Percentiles rank a stretch among this genome's conserved stretches.
Conservation (phyloP, 148 eudicot genomes). For the Amaranthus hypochondriacus region DNA sequence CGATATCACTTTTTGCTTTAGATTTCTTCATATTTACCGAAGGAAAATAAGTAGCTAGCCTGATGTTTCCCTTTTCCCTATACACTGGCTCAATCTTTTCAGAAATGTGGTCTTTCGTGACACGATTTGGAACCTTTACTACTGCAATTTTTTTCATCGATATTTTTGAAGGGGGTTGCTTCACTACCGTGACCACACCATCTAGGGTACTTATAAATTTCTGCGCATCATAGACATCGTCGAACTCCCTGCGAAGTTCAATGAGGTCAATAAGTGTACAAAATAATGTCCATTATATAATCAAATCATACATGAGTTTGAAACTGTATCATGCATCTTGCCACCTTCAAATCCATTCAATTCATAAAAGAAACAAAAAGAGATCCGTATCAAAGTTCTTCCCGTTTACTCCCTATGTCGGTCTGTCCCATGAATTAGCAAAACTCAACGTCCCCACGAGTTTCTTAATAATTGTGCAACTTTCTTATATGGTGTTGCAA, state of each 20-base stretch:
- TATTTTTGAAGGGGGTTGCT: constrained; percentile 49
- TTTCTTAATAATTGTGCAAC: too few relatives aligned
- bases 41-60: constrained; percentile 84
- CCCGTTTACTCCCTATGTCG: too few relatives aligned
- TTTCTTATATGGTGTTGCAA: too few relatives aligned
- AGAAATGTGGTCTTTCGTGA: constrained; percentile 65
- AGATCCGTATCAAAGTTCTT: too few relatives aligned
- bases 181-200: constrained; percentile 75
- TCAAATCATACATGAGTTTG: too few relatives aligned
- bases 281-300: too few relatives aligned
- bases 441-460: too few relatives aligned
- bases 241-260: constrained; percentile 60
- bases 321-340: too few relatives aligned
- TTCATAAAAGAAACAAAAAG: too few relatives aligned
- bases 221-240: constrained; percentile 71
- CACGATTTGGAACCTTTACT: constrained; percentile 78
- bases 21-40: constrained; percentile 74
- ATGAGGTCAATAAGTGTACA: background rate
- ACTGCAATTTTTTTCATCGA: constrained; percentile 65
- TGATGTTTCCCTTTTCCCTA: constrained; percentile 66
- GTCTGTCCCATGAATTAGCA: too few relatives aligned
- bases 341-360: too few relatives aligned
- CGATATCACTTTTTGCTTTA: constrained; percentile 30
- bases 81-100: constrained; percentile 58
- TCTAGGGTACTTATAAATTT: constrained; percentile 68